phyloP scores from a whole-genome alignment of 2,329 filamentous ascomycete genomes.

The Plenodomus tracheiphilus region DNA sequence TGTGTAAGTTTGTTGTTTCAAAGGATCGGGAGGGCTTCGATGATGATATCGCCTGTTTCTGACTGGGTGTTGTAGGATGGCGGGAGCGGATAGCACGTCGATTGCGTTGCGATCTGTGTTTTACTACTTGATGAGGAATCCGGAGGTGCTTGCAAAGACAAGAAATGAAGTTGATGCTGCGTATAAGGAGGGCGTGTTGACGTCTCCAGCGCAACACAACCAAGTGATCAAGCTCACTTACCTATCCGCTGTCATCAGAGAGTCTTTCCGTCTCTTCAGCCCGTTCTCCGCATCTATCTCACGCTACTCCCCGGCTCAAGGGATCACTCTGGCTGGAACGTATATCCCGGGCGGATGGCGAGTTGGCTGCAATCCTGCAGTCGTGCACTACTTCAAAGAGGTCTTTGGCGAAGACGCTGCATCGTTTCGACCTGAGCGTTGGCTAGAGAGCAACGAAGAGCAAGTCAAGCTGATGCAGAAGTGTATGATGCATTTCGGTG shows the following conservation, averaged over 20 bases:
- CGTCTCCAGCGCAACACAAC: constrained; percentile 12
- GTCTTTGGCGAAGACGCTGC: constrained; percentile 71
- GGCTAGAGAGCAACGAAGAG: constrained; percentile 55
- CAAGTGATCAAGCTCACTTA: constrained; percentile 70
- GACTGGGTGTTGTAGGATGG: constrained; percentile 25
- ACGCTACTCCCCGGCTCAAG: constrained; percentile 67
- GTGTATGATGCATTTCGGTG: constrained; percentile 71
- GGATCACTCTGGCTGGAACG: constrained; percentile 63
- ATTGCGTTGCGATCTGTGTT: constrained; percentile 41
- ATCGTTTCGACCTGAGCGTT: constrained; percentile 68
- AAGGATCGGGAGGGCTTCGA: background rate
- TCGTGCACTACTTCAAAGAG: constrained; percentile 68
- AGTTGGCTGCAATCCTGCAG: constrained; percentile 74
- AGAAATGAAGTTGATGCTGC: constrained; percentile 24
- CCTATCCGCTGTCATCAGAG: constrained; percentile 75
- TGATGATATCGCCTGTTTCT: background rate
- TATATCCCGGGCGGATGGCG: constrained; percentile 69
- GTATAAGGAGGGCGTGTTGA: constrained; percentile 12
- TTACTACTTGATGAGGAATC: constrained; percentile 45
- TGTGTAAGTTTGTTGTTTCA: constrained; percentile 31
- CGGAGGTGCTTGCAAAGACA: constrained; percentile 13
- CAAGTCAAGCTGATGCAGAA: constrained; percentile 67
- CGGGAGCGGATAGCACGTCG: constrained; percentile 44
- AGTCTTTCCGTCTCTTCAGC: constrained; percentile 74
- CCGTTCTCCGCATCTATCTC: constrained; percentile 72